Percentiles rank a stretch among this genome's conserved stretches.
These are phyloP conservation scores for Solanum acaule DNA, from an alignment of 257 asterid species.

Conservation along the genomic window DNA sequence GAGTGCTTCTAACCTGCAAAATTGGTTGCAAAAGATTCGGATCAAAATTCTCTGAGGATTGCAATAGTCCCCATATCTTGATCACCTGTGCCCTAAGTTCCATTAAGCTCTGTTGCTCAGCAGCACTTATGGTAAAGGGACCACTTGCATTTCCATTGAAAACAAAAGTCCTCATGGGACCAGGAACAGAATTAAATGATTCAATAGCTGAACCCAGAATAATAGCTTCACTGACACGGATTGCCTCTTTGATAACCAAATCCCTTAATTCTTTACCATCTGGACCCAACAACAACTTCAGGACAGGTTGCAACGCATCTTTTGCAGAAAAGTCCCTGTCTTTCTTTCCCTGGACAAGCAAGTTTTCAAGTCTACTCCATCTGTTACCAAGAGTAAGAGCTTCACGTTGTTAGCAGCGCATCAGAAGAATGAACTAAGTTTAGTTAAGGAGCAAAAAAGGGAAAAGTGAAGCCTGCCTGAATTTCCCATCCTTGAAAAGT, in stretches of 20 bases:
- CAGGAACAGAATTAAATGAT: conserved; percentile 57
- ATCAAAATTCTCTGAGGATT: conserved; percentile 72
- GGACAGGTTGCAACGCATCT: conserved; percentile 95
- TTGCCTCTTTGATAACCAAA: conserved; percentile 84
- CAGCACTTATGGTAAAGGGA: conserved; percentile 40
- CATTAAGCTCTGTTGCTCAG: conserved; percentile 74
- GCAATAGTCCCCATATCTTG: conserved; percentile 78
- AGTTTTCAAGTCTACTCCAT: conserved; percentile 98
- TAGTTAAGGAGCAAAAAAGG: conserved; percentile 1
- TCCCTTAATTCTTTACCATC: conserved; percentile 76
- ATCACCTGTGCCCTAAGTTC: conserved; percentile 89
- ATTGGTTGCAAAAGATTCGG: conserved; percentile 78
- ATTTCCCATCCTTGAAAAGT: conserved; percentile 91
- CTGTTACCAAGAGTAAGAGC: conserved; percentile 30
- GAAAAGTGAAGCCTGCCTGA: conserved; percentile 57
- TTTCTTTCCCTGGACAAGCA: conserved; percentile 81
- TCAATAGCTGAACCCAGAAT: conserved; percentile 64
- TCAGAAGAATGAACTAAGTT: conserved; percentile 5
- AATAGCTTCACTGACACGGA: conserved; percentile 80
- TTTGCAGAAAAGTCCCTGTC: conserved; percentile 89
- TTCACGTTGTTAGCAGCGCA: not conserved
- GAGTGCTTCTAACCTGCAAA: conserved; percentile 53
- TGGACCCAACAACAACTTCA: conserved; percentile 73
- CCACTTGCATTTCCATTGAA: conserved; percentile 38
- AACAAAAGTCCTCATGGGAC: conserved; percentile 39